Evolutionary conservation across 1,139 yeast species (phyloP), one percentile per base, ranked within the genome.

Genomic region (Candida albicans): DNA sequence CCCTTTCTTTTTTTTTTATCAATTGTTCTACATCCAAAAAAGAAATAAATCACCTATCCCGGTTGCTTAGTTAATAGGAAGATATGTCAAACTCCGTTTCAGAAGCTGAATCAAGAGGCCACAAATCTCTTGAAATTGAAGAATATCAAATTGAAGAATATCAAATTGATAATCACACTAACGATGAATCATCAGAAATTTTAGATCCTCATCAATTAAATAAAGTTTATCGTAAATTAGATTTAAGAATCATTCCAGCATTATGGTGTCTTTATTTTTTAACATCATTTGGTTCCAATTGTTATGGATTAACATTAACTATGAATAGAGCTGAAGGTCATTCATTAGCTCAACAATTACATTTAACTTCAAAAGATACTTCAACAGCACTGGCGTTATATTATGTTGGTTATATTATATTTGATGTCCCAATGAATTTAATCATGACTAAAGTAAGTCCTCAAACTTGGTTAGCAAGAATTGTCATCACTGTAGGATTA

Each of bases 381-480:
- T 80, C 95, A 1, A 79, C 86, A 1, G 95, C 96, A 2, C 81
- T 87, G 24, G 95, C 96, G 0, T 70, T 88, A 39, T 84, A 85
- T 68, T 87, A 82, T 54, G 96, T 88, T 27, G 96, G 93, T 4
- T 86, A 79, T 61, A 87, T 88, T 52, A 68, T 88, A 39, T 88
- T 88, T 58, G 96, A 88, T 62, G 82, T 87, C 29, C 96, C 96
- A 22, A 87, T 87, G 93, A 88, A 88, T 63, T 73, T 88, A 56
- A 65, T 81, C 42, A 87, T 88, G 95, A 87, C 96, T n/a, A 72
- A 74, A 48, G 77, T 87, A 9, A 82, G 90, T 34, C 95, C 96
- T 1, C 95, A 88, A 56, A 77, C 87, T 2, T 88, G 96, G 96
- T 68, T 88, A 48, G 75, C 89, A 3, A 79, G 96, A 63, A 87